Base-by-base conservation (phyloP, 129 eudicot genomes). In the Erigeron canadensis region DNA sequence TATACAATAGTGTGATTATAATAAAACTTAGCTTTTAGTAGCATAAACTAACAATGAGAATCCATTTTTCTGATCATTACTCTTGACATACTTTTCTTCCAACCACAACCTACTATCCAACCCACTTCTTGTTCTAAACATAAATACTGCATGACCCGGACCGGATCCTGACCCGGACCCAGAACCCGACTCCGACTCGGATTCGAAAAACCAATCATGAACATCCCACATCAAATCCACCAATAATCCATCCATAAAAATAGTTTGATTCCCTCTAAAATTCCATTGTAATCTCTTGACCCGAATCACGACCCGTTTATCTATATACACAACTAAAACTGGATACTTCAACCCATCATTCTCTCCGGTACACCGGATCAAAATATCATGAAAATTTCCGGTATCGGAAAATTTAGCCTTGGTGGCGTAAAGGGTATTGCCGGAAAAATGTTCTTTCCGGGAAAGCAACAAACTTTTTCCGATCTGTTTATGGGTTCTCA, bases 181-280 rank as follows among this genome's bases (percentile, higher is more conserved):
- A 0, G 50, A 63, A 47, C 50, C 68, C 4, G 68, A 4, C 22
- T 18, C 68, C 7, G 69, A 1, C 0, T 71, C 89, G 4, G 86
- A 78, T 45, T 79, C 71, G 37, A 77, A 81, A 46, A 94, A 90
- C 98, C 98, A 94, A 37, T 87, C 96, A 80, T 94, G 93, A 68
- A 90, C 98, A 84, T 94, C 97, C 98, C 98, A 94, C 92, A 94
- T 84, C 53, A 94, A 74, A 82, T 94, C 99, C 66, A 94, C 85
- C 69, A 94, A 72, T 77, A 94, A 77, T 4, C 99, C 99, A 70
- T 94, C 99, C 10, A 94, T 51, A 77, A 94, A 94, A 7, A 94
- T 84, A 3, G 93, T 87, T 72, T 94, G 97, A 79, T 94, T 94
- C 66, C 99, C 99, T 48, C 99, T 84, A 50, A 94, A 94, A 71